A percentile compares a stretch with the other conserved stretches of the same genome.
Evolutionary conservation across 805 yeast species (phyloP).

Genomic region (Cyberlindnera nakhonratchasimensis): DNA sequence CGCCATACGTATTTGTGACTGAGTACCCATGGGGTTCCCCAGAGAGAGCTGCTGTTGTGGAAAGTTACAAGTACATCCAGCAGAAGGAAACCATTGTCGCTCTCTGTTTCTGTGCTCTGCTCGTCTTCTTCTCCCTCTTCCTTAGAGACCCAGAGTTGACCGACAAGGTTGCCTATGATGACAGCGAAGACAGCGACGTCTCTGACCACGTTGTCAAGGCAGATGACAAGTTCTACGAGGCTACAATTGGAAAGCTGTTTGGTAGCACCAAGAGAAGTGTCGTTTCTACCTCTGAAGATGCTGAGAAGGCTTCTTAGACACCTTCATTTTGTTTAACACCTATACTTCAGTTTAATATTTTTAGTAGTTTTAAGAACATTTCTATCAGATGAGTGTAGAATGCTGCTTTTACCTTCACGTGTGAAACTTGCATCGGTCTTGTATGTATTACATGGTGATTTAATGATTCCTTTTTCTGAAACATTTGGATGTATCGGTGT

Average conservation of each 20-base stretch:
- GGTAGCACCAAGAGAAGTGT: constrained; percentile 1
- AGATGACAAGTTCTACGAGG: constrained; percentile 5
- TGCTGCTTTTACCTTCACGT: too few species aligned
- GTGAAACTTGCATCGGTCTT: too few species aligned
- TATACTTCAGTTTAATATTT: neutral
- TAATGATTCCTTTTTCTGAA: too few species aligned
- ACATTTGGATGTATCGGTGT: too few species aligned
- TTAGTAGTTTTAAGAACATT: too few species aligned
- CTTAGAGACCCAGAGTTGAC: constrained; percentile 50
- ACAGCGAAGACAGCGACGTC: constrained; percentile 14
- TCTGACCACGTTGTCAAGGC: constrained; percentile 19
- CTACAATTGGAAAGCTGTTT: constrained; percentile 8
- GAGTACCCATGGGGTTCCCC: constrained; percentile 60
- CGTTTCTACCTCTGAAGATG: neutral
- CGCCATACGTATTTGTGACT: constrained; percentile 49
- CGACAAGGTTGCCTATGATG: constrained; percentile 26
- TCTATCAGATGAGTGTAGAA: too few species aligned
- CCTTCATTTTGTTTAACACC: too few species aligned
- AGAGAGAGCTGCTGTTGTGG: constrained; percentile 53
- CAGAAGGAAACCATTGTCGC: constrained; percentile 54
- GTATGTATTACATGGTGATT: too few species aligned
- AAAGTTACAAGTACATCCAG: constrained; percentile 58
- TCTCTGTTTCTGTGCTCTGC: constrained; percentile 45
- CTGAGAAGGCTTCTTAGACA: neutral
- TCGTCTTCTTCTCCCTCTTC: constrained; percentile 44